Percentiles rank a stretch among this genome's conserved stretches.
These are phyloP conservation scores for Cubamyces lactineus DNA, from an alignment of 768 basidiomycete species.

Conservation along the genomic window DNA sequence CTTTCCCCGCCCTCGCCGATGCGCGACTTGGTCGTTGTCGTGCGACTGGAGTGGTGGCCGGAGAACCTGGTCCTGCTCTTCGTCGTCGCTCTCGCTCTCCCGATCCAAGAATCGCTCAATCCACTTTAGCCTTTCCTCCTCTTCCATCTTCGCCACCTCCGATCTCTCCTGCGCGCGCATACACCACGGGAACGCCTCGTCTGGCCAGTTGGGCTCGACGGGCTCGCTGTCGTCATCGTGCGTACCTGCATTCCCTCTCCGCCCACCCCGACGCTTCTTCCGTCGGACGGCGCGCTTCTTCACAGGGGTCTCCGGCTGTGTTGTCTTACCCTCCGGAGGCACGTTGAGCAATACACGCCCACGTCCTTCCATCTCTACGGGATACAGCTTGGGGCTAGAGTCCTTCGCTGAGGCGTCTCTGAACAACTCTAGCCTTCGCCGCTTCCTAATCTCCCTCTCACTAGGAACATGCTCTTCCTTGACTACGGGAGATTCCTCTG, in stretches of 20 bases:
- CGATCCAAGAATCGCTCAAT: conserved; percentile 76
- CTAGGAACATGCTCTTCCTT: conserved; percentile 25
- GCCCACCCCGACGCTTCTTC: conserved; percentile 44
- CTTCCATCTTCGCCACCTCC: conserved; percentile 54
- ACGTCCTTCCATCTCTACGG: conserved; percentile 66
- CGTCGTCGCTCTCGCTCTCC: conserved; percentile 61
- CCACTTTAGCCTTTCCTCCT: conserved; percentile 62
- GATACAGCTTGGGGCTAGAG: conserved; percentile 49
- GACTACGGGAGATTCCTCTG: conserved; percentile 31
- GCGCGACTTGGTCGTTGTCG: conserved; percentile 33
- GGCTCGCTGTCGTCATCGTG: conserved; percentile 38
- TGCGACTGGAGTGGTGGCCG: conserved; percentile 36
- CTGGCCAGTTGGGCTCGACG: conserved; percentile 73
- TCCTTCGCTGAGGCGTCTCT: conserved; percentile 40
- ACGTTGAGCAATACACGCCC: conserved; percentile 73
- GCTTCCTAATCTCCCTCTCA: conserved; percentile 70
- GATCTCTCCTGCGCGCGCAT: conserved; percentile 58
- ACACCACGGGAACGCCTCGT: conserved; percentile 79
- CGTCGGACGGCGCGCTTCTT: conserved; percentile 47
- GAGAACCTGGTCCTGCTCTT: conserved; percentile 38
- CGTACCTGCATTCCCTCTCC: conserved; percentile 1
- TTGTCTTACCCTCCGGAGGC: conserved; percentile 46
- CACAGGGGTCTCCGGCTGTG: conserved; percentile 38
- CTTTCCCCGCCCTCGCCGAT: conserved; percentile 57
- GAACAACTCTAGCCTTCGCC: conserved; percentile 72